A percentile compares a stretch with the other conserved stretches of the same genome.
Conservation (phyloP, 768 basidiomycete species). For the Lactarius deliciosus region DNA sequence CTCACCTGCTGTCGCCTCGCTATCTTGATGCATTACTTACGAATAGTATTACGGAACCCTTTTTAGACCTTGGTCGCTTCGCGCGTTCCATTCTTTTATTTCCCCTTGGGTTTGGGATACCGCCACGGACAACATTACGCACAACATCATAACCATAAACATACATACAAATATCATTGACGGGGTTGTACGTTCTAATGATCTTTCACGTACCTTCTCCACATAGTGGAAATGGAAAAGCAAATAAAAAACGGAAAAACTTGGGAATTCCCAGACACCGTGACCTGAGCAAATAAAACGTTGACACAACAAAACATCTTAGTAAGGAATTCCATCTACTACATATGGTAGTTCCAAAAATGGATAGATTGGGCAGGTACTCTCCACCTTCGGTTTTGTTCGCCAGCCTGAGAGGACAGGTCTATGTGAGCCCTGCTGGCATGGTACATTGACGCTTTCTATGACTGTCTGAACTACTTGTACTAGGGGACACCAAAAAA, state of each 20-base stretch:
- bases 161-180: constrained; percentile 19
- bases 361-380: not conserved
- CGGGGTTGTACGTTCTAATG: constrained; percentile 27
- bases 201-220: not conserved
- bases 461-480: not conserved
- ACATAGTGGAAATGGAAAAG: not conserved
- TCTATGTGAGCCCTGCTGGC: not conserved
- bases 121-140: constrained; percentile 20
- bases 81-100: constrained; percentile 3
- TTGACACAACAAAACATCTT: not conserved
- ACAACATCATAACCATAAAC: constrained; percentile 17
- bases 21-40: constrained; percentile 16
- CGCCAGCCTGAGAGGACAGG: not conserved
- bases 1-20: not conserved
- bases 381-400: not conserved
- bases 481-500: not conserved
- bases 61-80: constrained; percentile 21
- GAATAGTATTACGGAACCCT: not conserved
- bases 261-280: constrained; percentile 9
- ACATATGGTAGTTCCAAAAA: not conserved
- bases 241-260: not conserved
- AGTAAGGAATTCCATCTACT: not conserved
- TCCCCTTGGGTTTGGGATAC: constrained; percentile 23
- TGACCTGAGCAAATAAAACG: not conserved
- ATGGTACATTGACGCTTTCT: not conserved